Conservation (phyloP, 495 filamentous ascomycete species). For the Geoglossum glabrum region DNA sequence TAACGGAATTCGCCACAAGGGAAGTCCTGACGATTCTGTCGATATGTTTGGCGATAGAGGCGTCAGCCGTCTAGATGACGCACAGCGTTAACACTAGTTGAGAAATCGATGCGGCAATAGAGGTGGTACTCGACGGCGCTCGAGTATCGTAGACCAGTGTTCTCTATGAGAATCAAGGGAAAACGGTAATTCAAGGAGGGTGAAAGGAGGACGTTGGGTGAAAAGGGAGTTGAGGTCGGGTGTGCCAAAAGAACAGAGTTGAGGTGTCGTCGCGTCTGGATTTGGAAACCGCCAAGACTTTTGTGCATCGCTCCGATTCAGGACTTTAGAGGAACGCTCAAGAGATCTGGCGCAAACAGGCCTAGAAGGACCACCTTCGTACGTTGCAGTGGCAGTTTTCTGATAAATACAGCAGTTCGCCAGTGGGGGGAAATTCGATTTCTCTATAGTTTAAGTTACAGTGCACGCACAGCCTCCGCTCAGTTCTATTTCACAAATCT, state of each 20-base stretch:
- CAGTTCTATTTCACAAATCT: not conserved
- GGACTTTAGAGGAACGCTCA: not conserved
- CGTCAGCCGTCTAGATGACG: not conserved
- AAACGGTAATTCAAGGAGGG: constrained; percentile 10
- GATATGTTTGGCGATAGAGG: not conserved
- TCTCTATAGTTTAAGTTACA: constrained; percentile 2
- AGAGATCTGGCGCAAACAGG: not conserved
- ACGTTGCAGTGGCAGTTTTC: not conserved
- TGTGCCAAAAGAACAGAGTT: constrained; percentile 4
- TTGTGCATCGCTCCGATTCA: not conserved
- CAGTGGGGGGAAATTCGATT: not conserved
- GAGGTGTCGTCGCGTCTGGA: constrained; percentile 3
- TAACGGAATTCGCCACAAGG: constrained; percentile 4
- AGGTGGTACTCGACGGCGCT: not conserved
- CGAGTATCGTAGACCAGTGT: not conserved
- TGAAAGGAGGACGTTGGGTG: constrained; percentile 10
- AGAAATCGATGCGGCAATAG: not conserved
- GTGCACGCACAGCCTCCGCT: not conserved
- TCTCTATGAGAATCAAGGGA: not conserved
- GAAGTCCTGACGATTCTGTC: not conserved
- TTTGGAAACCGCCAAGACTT: not conserved
- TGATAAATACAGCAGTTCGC: not conserved
- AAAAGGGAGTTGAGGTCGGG: constrained; percentile 7
- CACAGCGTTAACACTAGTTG: not conserved
- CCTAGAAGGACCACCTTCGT: not conserved